A percentile compares a stretch with the other conserved stretches of the same genome.
Conservation (phyloP, 1,284 basidiomycete species). For the Rhodotorula sp. region DNA sequence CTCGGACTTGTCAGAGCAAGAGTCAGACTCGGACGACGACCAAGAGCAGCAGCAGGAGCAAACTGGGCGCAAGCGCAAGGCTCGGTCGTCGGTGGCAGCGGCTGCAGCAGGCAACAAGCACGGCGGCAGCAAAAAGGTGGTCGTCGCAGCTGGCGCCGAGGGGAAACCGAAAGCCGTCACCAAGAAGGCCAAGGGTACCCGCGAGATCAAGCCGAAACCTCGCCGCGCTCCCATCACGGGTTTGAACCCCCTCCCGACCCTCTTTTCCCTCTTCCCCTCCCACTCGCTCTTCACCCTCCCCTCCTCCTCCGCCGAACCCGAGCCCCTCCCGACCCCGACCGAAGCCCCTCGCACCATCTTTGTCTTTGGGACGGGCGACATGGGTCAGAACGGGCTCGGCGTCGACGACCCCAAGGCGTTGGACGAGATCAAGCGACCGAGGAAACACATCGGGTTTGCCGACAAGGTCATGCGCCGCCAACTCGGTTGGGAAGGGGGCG, state of each 20-base stretch:
- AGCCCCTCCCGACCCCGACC: slow-evolving; percentile 3
- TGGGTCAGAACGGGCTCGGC: slow-evolving; percentile 84
- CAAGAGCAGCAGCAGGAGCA: neutral
- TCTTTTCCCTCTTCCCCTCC: slow-evolving; percentile 20
- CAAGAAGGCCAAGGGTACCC: neutral
- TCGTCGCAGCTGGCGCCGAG: neutral
- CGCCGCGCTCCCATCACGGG: slow-evolving; percentile 14
- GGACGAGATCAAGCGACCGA: slow-evolving; percentile 65
- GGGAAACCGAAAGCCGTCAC: slow-evolving; percentile 10
- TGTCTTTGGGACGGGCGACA: slow-evolving; percentile 78
- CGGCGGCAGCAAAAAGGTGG: neutral
- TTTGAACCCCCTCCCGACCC: slow-evolving; percentile 29
- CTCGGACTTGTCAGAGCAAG: neutral
- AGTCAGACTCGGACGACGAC: neutral
- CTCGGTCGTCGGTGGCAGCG: neutral
- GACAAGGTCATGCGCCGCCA: slow-evolving; percentile 25
- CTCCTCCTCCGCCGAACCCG: neutral
- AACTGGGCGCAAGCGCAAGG: neutral
- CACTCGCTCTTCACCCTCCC: neutral
- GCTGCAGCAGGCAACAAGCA: no score
- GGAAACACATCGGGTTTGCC: slow-evolving; percentile 57
- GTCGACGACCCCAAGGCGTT: slow-evolving; percentile 51
- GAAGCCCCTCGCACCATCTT: slow-evolving; percentile 61
- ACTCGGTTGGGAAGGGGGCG: slow-evolving; percentile 52
- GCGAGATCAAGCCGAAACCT: slow-evolving; percentile 15